These are phyloP conservation scores for Verruconis gallopava DNA, from an alignment of 2,329 filamentous ascomycete genomes.

Conservation along the genomic window DNA sequence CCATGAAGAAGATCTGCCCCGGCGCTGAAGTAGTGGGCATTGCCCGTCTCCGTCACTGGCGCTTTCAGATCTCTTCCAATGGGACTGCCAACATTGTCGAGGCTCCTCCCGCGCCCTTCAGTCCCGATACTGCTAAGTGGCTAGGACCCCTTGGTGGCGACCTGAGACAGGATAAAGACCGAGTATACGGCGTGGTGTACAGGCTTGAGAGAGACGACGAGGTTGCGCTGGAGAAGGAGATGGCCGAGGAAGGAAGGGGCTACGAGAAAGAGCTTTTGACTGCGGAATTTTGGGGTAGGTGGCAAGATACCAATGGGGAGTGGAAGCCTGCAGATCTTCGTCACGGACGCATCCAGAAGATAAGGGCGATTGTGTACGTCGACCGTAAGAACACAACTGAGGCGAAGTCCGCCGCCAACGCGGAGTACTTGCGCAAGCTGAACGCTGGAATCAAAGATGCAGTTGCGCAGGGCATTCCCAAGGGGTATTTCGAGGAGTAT, in stretches of 20 bases:
- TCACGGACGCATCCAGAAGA: constrained; percentile 14
- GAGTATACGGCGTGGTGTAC: constrained; percentile 26
- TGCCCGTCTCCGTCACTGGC: constrained; percentile 42
- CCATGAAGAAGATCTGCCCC: constrained; percentile 52
- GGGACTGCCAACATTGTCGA: constrained; percentile 57
- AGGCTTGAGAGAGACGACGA: constrained; percentile 18
- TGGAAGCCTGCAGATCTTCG: constrained; percentile 14
- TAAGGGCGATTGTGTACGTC: constrained; percentile 44
- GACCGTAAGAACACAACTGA: constrained; percentile 32
- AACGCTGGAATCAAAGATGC: constrained; percentile 51
- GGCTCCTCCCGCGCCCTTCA: constrained; percentile 4
- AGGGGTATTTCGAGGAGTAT: constrained; percentile 34
- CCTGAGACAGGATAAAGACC: constrained; percentile 7
- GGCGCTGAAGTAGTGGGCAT: constrained; percentile 32
- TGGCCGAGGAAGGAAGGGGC: constrained; percentile 49
- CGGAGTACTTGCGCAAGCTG: constrained; percentile 51
- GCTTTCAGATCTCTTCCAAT: constrained; percentile 53
- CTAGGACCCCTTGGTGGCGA: constrained; percentile 9
- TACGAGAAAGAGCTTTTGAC: constrained; percentile 43
- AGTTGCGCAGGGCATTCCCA: constrained; percentile 38
- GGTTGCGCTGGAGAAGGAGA: constrained; percentile 20
- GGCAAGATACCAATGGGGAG: constrained; percentile 3
- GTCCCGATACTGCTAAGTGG: constrained; percentile 1
- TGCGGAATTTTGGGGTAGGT: constrained; percentile 31
- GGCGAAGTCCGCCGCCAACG: constrained; percentile 24